Base-by-base conservation (phyloP, 345 rosid species). In the Gossypioides kirkii region DNA sequence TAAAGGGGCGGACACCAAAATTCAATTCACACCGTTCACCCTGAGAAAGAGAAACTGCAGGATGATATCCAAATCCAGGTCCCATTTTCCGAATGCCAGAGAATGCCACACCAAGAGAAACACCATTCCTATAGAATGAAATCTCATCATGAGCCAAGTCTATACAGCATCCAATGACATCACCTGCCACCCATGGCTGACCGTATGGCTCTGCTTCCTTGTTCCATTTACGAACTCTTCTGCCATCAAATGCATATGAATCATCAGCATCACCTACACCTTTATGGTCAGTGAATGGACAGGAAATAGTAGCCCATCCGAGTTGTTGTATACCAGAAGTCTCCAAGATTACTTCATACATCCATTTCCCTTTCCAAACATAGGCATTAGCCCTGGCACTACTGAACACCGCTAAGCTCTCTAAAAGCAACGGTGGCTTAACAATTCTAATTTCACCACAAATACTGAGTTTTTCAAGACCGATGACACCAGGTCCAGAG, bases 231-330 rank as follows among this genome's bases (percentile, higher is more conserved):
- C 85, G 87, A 46, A 90, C 94, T 77, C 99, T 87, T 79, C 86
- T 83, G 66, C 99, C 99, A 84, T 95, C 99, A 81, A 88, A 95
- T 66, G 99, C 99, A 85, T 92, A 95, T 1, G 99, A 95, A 89
- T 95, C 97, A 75, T 92, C 97, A 41, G 94, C 95, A 86, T 95
- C 98, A 43, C 99, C 99, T 14, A 95, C 99, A 71, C 98, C 98
- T 70, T 90, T 86, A 82, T 84, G 96, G 53, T 95, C 96, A 43
- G 94, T 92, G 77, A 95, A 95, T 32, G 94, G 97, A 73, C 98
- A 95, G 53, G 92, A 81, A 61, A 84, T 82, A 26, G 97, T 92
- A 17, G 98, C 98, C 99, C 99, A 95, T 38, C 99, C 99, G 72
- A 95, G 90, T 78, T 89, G 96, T 53, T 89, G 99, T 60, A 92